Percentiles rank a stretch among this genome's conserved stretches.
Evolutionary conservation across 2,329 filamentous ascomycete genomes (phyloP).

Genomic region (Pseudocercospora vitis): DNA sequence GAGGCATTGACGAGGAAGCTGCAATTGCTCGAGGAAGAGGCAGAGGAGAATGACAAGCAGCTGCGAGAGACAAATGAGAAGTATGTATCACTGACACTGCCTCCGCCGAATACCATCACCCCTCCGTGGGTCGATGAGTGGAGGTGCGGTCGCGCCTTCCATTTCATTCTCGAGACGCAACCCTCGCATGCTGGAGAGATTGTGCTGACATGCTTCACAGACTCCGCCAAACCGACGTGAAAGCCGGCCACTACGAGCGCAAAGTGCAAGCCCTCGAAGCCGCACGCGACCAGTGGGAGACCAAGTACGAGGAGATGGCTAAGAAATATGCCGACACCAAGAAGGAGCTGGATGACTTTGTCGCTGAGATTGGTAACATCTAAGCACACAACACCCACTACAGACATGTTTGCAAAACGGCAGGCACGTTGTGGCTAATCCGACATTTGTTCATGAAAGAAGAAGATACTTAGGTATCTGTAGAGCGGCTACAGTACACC

Average conservation of each 20-base stretch:
- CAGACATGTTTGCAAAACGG: conserved; percentile 6
- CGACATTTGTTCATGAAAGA: not conserved
- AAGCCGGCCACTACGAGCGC: conserved; percentile 98
- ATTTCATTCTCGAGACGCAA: no score
- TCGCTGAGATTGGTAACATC: conserved; percentile 89
- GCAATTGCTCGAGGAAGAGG: conserved; percentile 96
- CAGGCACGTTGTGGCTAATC: conserved; percentile 5
- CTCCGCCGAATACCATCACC: conserved; percentile 10
- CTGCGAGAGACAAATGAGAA: conserved; percentile 97
- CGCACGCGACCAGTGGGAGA: conserved; percentile 90
- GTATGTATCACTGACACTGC: conserved; percentile 57
- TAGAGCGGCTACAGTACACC: conserved; percentile 3
- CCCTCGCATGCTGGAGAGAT: no score
- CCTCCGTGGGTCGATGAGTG: conserved; percentile 19
- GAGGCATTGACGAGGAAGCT: conserved; percentile 89
- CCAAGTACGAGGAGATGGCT: conserved; percentile 96
- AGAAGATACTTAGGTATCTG: conserved; percentile 1
- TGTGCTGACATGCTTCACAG: conserved; percentile 51
- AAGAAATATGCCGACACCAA: conserved; percentile 81
- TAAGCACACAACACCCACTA: conserved; percentile 49
- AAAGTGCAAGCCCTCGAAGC: conserved; percentile 96
- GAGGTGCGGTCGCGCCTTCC: conserved; percentile 6
- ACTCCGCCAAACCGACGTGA: conserved; percentile 98
- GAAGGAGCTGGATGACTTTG: conserved; percentile 90
- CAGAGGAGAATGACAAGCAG: conserved; percentile 93